A percentile compares a stretch with the other conserved stretches of the same genome.
phyloP scores from a whole-genome alignment of 1,284 basidiomycete genomes.

The Pseudozyma sp. region DNA sequence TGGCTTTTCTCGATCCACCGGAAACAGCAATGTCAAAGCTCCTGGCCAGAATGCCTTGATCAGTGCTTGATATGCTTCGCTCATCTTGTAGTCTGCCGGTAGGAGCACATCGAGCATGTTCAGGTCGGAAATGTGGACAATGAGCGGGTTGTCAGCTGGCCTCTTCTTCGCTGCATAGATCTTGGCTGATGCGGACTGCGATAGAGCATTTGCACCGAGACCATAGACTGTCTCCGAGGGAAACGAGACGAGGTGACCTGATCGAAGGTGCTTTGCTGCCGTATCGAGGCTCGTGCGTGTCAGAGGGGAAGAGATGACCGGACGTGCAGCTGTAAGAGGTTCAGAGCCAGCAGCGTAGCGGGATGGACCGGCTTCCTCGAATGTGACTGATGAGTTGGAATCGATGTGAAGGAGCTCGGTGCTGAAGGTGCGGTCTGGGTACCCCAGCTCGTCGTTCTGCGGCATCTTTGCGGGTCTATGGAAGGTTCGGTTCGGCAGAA shows the following conservation, averaged over 20 bases:
- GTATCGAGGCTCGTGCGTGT: constrained; percentile 48
- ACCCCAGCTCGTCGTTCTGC: constrained; percentile 20
- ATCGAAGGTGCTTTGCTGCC: constrained; percentile 62
- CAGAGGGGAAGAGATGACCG: constrained; percentile 33
- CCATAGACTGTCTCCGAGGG: constrained; percentile 99
- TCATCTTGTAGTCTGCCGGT: constrained; percentile 35
- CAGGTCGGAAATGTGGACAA: constrained; percentile 91
- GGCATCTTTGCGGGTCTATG: constrained; percentile 17
- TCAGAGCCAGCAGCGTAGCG: constrained; percentile 14
- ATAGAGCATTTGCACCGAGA: constrained; percentile 85
- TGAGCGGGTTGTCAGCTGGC: constrained; percentile 95
- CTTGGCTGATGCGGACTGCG: constrained; percentile 73
- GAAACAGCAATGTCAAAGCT: constrained; percentile 90
- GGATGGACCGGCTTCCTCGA: constrained; percentile 35
- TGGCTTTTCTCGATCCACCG: constrained; percentile 68
- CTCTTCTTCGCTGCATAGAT: constrained; percentile 93
- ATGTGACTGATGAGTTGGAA: constrained; percentile 13
- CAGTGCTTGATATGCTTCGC: constrained; percentile 41
- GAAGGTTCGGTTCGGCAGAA: not conserved
- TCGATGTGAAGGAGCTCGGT: constrained; percentile 43
- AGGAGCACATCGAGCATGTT: constrained; percentile 79
- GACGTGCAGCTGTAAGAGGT: constrained; percentile 21
- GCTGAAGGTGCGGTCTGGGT: constrained; percentile 45
- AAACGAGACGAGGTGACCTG: constrained; percentile 78
- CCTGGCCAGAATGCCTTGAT: constrained; percentile 95